Base-by-base conservation (phyloP, 352 stramenopile genomes). In the Globisporangium cystogenes region DNA sequence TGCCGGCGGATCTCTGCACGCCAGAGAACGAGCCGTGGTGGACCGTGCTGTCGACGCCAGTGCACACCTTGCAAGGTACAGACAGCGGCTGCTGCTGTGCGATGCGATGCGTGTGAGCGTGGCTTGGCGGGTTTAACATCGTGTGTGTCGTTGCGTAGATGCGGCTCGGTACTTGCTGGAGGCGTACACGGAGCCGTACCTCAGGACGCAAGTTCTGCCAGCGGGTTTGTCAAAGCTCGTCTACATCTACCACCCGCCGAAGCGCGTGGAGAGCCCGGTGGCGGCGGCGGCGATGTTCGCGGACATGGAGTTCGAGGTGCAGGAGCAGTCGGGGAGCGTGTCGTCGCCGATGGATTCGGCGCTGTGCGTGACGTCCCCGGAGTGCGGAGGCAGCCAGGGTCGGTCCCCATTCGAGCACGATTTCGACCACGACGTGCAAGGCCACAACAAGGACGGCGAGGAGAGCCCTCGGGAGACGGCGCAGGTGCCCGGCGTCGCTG, bases 21-120 rank as follows among this genome's bases (percentile, higher is more conserved):
- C 33, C 53, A 12, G 71, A 65, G 36, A 79, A 77, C 11, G 63
- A 82, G 24, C 72, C 78, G 27, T 93, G 83, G 83, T 90, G 81
- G 76, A 74, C 67, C 44, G 83, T 74, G 54, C 58, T 93, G 59
- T 58, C 68, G 37, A 86, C 76, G 15, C 72, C 74, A 51, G 74
- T 87, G 43, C 65, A 71, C 75, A 87, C 78, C 65, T 80, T 91
- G 65, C 70, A 90, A 90, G 81, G 81, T 91, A 90, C 72, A 77
- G 60, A 49, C 43, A 40, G 18, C 20, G 16, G 29, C 46, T 51
- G 27, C 36, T 49, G n/a, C 41, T 46, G n/a, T 24, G 21, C 26
- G 14, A 11, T 35, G 43, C 43, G 15, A n/a, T 35, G 16, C 18
- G 14, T 33, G 43, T 36, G 26, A 35, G 24, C 51, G 57, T 64